Conservation (phyloP, 352 stramenopile genomes). For the Elongisporangium senticosum region DNA sequence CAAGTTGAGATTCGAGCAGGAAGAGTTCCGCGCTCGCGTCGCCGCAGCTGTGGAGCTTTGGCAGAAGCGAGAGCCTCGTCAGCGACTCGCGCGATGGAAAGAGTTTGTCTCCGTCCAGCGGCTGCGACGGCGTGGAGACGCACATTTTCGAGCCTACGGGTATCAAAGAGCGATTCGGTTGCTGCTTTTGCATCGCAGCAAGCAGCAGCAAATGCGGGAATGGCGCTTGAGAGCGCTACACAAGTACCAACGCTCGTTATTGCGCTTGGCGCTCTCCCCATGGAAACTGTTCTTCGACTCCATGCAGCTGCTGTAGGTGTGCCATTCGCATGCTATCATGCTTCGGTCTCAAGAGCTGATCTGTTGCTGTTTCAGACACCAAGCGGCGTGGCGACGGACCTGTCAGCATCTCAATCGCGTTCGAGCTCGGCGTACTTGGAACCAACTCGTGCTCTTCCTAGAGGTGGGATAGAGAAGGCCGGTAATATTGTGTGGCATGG, state of each 20-base stretch:
- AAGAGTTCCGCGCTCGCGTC: constrained; percentile 23
- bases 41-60: constrained; percentile 37
- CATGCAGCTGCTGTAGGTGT: constrained; percentile 36
- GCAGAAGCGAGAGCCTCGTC: constrained; percentile 37
- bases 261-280: constrained; percentile 23
- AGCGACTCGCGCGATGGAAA: constrained; percentile 39
- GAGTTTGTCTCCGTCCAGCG: constrained; percentile 29
- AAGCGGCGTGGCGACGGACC: constrained; percentile 30
- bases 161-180: constrained; percentile 17
- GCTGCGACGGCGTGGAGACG: constrained; percentile 20
- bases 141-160: constrained; percentile 17
- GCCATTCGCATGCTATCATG: neutral
- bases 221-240: constrained; percentile 13
- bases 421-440: constrained; percentile 4
- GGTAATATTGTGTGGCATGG: neutral
- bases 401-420: constrained; percentile 11
- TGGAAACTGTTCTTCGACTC: constrained; percentile 41
- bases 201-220: constrained; percentile 19
- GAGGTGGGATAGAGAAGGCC: constrained; percentile 12
- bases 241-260: constrained; percentile 17
- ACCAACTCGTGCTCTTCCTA: constrained; percentile 18
- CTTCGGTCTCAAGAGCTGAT: neutral
- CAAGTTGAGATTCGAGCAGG: constrained; percentile 25
- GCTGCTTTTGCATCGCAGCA: constrained; percentile 15
- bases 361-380: constrained; percentile 19